Evolutionary conservation across 257 asterid genomes (phyloP).

Genomic region (Fraxinus anomala): DNA sequence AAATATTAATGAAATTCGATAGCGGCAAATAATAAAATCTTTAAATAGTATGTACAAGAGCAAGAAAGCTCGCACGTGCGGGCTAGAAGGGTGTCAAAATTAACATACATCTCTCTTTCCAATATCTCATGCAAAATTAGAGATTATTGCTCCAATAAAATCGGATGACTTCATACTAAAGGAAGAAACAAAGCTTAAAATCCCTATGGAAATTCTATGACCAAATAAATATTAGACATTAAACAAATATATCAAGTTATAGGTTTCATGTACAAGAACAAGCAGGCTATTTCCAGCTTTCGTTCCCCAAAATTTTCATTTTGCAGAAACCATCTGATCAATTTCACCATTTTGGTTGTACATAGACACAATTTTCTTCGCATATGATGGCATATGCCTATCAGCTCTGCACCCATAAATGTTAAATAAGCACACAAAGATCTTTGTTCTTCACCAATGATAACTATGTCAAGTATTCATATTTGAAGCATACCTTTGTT

Average conservation of each 20-base stretch:
- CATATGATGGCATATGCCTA: conserved; percentile 80
- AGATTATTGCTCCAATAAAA: conserved; percentile 12
- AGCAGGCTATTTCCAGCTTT: conserved; percentile 14
- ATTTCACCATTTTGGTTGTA: conserved; percentile 92
- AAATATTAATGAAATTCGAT: neutral
- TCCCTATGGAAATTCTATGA: neutral
- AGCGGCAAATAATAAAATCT: neutral
- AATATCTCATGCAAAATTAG: conserved; percentile 7
- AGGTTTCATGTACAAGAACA: conserved; percentile 27
- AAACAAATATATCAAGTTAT: conserved; percentile 7
- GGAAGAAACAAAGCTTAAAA: neutral
- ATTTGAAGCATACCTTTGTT: conserved; percentile 54
- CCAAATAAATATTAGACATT: conserved; percentile 1
- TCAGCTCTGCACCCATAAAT: conserved; percentile 71
- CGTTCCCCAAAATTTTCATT: conserved; percentile 39
- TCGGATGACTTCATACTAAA: conserved; percentile 18
- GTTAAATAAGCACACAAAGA: conserved; percentile 17
- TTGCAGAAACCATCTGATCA: conserved; percentile 68
- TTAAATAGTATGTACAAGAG: neutral
- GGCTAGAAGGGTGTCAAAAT: neutral
- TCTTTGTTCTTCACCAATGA: neutral
- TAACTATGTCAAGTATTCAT: neutral
- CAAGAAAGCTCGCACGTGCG: neutral
- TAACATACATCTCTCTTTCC: neutral
- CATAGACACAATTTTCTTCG: conserved; percentile 77